Base-by-base conservation (phyloP, 371 early-diverging fungal species). In the Rhizopus microsporus region DNA sequence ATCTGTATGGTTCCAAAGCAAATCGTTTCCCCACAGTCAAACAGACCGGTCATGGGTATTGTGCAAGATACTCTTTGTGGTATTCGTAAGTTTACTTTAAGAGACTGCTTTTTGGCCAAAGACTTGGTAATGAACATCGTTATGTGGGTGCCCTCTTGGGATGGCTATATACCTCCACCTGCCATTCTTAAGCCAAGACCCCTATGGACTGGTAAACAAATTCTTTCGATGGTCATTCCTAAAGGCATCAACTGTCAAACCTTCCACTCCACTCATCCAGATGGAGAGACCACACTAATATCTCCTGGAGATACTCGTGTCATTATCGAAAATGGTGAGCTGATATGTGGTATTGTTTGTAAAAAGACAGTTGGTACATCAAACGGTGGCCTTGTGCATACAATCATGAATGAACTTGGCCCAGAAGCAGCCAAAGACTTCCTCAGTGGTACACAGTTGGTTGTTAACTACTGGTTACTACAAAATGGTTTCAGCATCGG, bases 21-120 rank as follows among this genome's bases (percentile, higher is more conserved):
- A 78, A 96, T 99, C 68, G 88, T 99, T 4, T 94, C 98, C 31
- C 99, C 99, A 3, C 99, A 99, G 74, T 90, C 94, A 39, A 98
- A 99, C 82, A 93, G 90, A 61, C 99, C 99, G 5, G 95, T 98
- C 61, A 99, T 99, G 99, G 99, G 99, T 69, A 99, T 99, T 72
- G 99, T 99, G 45, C 99, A 99, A 78, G 99, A 99, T 75, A 95
- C 99, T 1, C 88, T 99, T 35, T 93, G 96, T 70, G 99, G 97
- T 60, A 85, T 98, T 54, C 88, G 96, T 71, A 96, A 93, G 77
- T 95, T 99, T 63, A 99, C 99, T 3, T 81, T 86, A 63, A 89
- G 99, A 59, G 99, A 99, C 79, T 88, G 87, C 33, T 96, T 99
- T 79, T 56, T 99, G 63, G 73, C 83, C n/a, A 82, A 85, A 59